Conservation (phyloP, 106 monocot species). For the Agapanthus africanus region DNA sequence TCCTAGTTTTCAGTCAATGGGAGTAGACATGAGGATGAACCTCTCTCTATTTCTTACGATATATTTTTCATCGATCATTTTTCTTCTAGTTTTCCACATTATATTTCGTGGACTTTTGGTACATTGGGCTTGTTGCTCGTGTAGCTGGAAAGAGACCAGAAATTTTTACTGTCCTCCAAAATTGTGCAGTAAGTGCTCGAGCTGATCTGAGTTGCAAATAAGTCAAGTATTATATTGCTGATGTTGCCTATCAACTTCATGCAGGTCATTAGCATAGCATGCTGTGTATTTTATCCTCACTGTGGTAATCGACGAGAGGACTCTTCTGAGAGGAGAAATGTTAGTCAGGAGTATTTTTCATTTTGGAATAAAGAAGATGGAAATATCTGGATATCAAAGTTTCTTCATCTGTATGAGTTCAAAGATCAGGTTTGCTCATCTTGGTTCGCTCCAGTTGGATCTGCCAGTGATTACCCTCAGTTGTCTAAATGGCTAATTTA, state of each 20-base stretch:
- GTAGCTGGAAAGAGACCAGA: constrained; percentile 77
- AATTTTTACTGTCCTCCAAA: constrained; percentile 68
- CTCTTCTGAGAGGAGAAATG: constrained; percentile 50
- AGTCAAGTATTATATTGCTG: background rate
- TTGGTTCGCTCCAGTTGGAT: background rate
- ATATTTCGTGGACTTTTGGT: constrained; percentile 85
- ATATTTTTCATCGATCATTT: constrained; percentile 68
- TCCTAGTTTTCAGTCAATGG: constrained; percentile 98
- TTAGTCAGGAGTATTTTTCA: constrained; percentile 38
- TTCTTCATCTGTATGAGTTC: constrained; percentile 68
- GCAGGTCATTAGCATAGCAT: constrained; percentile 51
- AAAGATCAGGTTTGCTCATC: constrained; percentile 50
- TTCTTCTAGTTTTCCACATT: constrained; percentile 76
- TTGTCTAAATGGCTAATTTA: constrained; percentile 63
- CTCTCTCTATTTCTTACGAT: constrained; percentile 81
- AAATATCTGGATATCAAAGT: constrained; percentile 68
- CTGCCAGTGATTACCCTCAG: background rate
- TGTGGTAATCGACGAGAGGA: constrained; percentile 74
- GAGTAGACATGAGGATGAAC: constrained; percentile 96
- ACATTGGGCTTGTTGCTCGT: constrained; percentile 78
- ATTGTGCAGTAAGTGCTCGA: constrained; percentile 65
- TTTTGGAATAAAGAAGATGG: constrained; percentile 56
- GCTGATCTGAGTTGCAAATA: background rate
- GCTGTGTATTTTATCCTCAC: constrained; percentile 73
- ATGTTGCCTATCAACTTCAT: background rate